Evolutionary conservation across 768 basidiomycete species (phyloP).

Genomic region (Scleroderma bovista): DNA sequence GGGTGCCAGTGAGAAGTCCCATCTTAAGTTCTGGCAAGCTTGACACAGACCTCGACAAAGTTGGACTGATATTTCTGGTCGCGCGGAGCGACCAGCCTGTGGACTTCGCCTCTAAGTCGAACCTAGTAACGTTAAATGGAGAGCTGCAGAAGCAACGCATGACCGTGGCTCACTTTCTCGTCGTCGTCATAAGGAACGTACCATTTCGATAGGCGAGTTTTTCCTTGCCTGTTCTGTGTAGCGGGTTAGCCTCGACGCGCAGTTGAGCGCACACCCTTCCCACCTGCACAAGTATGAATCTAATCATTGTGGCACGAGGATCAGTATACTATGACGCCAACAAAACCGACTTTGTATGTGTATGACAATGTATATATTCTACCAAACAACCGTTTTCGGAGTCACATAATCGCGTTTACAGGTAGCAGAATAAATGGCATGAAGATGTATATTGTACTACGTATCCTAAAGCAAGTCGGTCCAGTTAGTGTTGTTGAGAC

Average conservation of each 20-base stretch:
- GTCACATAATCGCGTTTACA: no score
- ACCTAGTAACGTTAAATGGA: slow-evolving; percentile 45
- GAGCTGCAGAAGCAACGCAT: background rate
- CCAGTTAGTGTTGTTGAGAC: slow-evolving; percentile 43
- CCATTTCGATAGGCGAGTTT: slow-evolving; percentile 97
- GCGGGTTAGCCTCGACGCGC: slow-evolving; percentile 2
- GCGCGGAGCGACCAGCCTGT: slow-evolving; percentile 89
- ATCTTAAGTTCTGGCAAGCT: background rate
- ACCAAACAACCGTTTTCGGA: background rate
- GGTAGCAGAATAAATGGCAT: no score
- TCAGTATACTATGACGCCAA: no score
- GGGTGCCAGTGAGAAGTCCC: slow-evolving; percentile 3
- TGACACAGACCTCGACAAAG: slow-evolving; percentile 82
- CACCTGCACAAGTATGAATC: slow-evolving; percentile 96
- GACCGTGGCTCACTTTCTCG: slow-evolving; percentile 68
- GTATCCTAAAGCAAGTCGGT: no score
- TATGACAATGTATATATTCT: background rate
- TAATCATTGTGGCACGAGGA: slow-evolving; percentile 62
- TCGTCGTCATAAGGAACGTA: slow-evolving; percentile 99
- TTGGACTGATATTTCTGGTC: slow-evolving; percentile 99
- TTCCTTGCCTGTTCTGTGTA: slow-evolving; percentile 90
- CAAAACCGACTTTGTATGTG: background rate
- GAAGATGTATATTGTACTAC: no score
- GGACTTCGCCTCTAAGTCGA: slow-evolving; percentile 91
- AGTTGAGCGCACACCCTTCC: slow-evolving; percentile 11